Base-by-base conservation (phyloP, 768 basidiomycete genomes). In the Tricholoma sp. region DNA sequence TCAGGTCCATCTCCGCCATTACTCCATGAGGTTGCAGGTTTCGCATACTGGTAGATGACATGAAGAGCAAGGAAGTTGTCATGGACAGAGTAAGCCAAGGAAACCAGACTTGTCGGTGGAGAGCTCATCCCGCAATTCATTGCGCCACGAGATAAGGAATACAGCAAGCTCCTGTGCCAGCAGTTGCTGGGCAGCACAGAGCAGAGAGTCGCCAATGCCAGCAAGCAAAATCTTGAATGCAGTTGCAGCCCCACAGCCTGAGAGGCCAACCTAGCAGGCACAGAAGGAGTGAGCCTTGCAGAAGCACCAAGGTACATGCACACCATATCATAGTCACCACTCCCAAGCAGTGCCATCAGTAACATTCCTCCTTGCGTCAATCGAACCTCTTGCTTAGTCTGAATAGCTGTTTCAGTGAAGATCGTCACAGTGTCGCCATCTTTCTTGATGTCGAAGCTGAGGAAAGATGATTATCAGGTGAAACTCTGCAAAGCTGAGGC, bases 251-350 rank as follows among this genome's bases (percentile, higher is more conserved):
- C 85, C 83, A 57, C 79, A 82, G 8, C 79, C 73, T 3, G 66
- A 59, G 3, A 83, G 66, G 20, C 81, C 44, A 12, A 45, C 44
- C 44, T 45, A 28, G 1, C 1, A 45, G 44, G 12, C 12, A 4
- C 18, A 24, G 6, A 8, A 42, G 20, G 39, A n/a, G 15, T 39
- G 39, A n/a, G 39, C 6, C 45, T 41, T 33, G 33, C 12, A 31
- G 49, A 3, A 9, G n/a, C 42, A 53, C 5, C 10, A 45, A 28
- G 15, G 50, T 17, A 59, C 73, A 56, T 53, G 78, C 78, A 55
- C 73, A 58, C 81, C 10, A 68, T 77, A 15, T 81, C 74, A 58
- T 89, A 89, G 63, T 89, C 87, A 1, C 86, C 86, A 0, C 88
- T 86, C 7, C 77, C 75, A 12, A 88, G 70, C 4, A 88, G 72